Percentiles rank a stretch among this genome's conserved stretches.
These are phyloP conservation scores for Acanthamoeba culbertsoni DNA, from an alignment of 208 protist species.

Conservation along the genomic window DNA sequence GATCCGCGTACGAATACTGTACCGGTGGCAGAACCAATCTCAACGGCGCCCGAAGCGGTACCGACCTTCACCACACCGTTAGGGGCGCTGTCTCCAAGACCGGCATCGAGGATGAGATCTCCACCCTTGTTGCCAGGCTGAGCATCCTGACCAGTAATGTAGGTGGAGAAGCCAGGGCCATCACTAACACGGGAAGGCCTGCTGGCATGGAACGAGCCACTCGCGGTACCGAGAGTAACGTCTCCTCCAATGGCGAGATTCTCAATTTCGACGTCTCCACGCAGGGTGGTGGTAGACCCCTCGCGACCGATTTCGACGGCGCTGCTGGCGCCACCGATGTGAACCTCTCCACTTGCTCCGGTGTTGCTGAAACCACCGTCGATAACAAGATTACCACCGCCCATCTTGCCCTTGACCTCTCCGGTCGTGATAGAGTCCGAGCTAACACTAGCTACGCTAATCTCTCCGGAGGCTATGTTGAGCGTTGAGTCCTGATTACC, in stretches of 20 bases:
- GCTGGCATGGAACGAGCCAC: neutral
- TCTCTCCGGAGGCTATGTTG: neutral
- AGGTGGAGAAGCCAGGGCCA: neutral
- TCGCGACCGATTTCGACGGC: neutral
- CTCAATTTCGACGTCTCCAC: neutral
- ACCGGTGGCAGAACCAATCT: neutral
- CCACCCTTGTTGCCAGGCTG: neutral
- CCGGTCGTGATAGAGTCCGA: neutral
- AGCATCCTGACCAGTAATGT: conserved; percentile 14
- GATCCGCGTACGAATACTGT: neutral
- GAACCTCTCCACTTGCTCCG: neutral
- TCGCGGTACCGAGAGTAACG: neutral
- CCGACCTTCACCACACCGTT: neutral
- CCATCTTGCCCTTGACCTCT: neutral
- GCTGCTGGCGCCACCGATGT: neutral
- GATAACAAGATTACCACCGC: neutral
- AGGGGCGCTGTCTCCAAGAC: neutral
- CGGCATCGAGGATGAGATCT: conserved; percentile 9
- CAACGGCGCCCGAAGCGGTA: neutral
- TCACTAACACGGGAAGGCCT: neutral
- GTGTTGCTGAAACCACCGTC: neutral
- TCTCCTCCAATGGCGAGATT: neutral
- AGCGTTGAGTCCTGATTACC: neutral
- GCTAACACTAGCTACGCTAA: neutral
- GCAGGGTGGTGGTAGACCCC: neutral